Conservation (phyloP, 148 eudicot genomes). For the Amaranthus hypochondriacus region DNA sequence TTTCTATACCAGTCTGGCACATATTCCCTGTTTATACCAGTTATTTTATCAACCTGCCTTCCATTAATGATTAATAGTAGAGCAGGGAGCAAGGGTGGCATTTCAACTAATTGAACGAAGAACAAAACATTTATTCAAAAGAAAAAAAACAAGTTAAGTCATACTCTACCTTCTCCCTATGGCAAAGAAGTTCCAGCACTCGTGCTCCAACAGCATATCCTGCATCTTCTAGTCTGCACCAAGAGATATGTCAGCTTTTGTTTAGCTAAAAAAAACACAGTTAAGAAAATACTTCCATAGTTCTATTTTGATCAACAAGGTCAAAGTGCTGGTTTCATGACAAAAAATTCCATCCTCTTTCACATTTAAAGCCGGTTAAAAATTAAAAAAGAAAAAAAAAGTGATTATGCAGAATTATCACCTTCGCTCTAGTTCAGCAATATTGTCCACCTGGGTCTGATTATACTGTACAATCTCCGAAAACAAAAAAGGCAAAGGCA, state of each 20-base stretch:
- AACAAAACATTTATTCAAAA: neutral
- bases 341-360: no score
- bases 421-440: conserved; percentile 92
- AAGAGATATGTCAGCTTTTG: conserved; percentile 12
- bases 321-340: no score
- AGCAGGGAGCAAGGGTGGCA: no score
- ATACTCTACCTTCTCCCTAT: conserved; percentile 77
- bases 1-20: no score
- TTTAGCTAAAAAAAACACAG: neutral
- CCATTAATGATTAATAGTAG: no score
- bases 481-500: conserved; percentile 93
- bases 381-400: no score
- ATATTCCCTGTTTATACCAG: no score
- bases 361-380: no score
- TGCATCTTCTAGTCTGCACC: conserved; percentile 91
- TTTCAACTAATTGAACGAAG: neutral
- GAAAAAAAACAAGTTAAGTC: neutral
- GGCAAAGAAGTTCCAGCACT: conserved; percentile 94
- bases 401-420: conserved; percentile 18
- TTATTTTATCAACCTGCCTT: no score
- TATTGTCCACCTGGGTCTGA: conserved; percentile 97
- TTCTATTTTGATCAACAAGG: no score
- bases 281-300: no score
- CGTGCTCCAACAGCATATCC: conserved; percentile 98
- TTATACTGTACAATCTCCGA: conserved; percentile 97